A percentile compares a stretch with the other conserved stretches of the same genome.
Evolutionary conservation across 2,329 filamentous ascomycete genomes (phyloP).

Genomic region (Macrophomina tecta): DNA sequence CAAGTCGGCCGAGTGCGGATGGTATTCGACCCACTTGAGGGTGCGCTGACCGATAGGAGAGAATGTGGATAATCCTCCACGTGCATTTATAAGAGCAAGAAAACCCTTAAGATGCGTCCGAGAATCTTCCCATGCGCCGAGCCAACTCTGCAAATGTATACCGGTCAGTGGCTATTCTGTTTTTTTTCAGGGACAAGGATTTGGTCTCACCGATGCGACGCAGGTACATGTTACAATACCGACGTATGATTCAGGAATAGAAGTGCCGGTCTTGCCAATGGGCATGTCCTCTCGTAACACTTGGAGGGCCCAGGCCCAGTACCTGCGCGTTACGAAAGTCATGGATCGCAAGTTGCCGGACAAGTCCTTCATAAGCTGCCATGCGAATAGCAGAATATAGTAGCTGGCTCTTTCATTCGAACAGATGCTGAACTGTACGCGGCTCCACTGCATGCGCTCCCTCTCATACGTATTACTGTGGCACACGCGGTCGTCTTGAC

Average conservation of each 20-base stretch:
- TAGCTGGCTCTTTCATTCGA: background rate
- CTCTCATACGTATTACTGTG: background rate
- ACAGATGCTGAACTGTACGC: background rate
- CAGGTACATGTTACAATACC: background rate
- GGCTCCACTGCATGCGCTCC: background rate
- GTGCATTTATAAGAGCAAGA: background rate
- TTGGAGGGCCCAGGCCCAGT: background rate
- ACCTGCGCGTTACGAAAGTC: background rate
- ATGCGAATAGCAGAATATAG: background rate
- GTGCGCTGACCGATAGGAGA: background rate
- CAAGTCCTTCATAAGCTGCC: background rate
- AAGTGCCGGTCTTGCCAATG: background rate
- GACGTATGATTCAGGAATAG: background rate
- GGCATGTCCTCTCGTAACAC: slow-evolving; percentile 3
- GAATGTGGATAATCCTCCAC: slow-evolving; percentile 2
- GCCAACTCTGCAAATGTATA: background rate
- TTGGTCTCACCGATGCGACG: background rate
- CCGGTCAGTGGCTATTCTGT: background rate
- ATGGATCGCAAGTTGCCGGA: background rate
- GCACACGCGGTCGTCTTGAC: background rate
- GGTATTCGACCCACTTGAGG: slow-evolving; percentile 4
- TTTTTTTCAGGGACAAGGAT: background rate
- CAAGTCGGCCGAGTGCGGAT: background rate
- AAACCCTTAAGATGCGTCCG: background rate
- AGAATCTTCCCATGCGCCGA: background rate